Percentiles rank a stretch among this genome's conserved stretches.
These are phyloP conservation scores for Neofusicoccum sp. DNA, from an alignment of 2,329 filamentous ascomycete genomes.

Conservation along the genomic window DNA sequence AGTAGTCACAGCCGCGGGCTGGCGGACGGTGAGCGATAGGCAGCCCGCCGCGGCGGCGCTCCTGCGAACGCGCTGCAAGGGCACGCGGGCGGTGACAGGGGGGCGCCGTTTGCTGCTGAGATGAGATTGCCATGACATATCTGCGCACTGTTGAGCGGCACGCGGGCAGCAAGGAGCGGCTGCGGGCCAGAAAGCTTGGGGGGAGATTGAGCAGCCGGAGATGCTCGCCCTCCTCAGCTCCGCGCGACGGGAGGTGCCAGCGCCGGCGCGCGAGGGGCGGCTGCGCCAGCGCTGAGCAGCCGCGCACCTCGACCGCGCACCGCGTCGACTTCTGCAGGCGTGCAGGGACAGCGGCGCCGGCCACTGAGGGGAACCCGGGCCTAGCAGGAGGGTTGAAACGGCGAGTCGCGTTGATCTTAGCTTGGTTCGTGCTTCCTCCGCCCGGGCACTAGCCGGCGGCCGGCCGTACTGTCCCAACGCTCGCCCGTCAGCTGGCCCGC, in stretches of 20 bases:
- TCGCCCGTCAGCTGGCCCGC: background rate
- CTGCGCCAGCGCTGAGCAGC: background rate
- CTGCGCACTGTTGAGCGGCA: background rate
- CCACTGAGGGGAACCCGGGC: background rate
- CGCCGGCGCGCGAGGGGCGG: background rate
- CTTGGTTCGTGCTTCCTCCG: background rate
- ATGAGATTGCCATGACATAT: no score
- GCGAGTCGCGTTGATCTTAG: background rate
- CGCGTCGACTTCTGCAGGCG: background rate
- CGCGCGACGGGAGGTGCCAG: background rate
- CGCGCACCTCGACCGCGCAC: background rate
- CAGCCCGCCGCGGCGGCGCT: no score
- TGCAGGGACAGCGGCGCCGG: background rate
- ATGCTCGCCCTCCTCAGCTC: conserved; percentile 2
- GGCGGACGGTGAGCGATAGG: no score
- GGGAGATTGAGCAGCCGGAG: conserved; percentile 6
- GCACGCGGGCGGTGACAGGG: conserved; percentile 5
- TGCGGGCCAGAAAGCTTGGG: background rate
- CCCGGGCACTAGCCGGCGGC: background rate
- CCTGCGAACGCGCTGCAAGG: background rate
- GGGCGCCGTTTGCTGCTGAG: background rate
- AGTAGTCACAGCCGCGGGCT: background rate
- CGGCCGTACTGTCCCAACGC: background rate
- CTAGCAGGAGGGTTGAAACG: background rate
- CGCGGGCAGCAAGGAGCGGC: background rate